phyloP scores from a whole-genome alignment of 129 eudicot species.

The Mikania micrantha region DNA sequence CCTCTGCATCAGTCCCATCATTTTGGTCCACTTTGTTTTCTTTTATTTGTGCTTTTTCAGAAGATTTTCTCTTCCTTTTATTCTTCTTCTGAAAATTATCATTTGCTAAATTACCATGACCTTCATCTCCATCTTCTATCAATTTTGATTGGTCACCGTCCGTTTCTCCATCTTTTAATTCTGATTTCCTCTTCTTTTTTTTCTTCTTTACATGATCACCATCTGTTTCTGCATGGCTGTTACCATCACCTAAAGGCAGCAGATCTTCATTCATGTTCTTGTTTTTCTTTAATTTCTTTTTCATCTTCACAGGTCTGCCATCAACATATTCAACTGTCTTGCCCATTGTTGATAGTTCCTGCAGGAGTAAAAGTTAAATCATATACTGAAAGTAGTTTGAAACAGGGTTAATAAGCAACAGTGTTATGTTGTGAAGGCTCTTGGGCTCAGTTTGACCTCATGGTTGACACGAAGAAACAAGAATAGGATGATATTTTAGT shows the following conservation, averaged over 20 bases:
- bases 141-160: background rate
- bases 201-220: background rate
- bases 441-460: too few species aligned
- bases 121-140: conserved; percentile 15
- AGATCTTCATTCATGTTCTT: conserved; percentile 12
- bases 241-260: conserved; percentile 2
- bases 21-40: background rate
- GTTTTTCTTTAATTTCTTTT: conserved; percentile 14
- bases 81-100: conserved; percentile 8
- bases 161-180: background rate
- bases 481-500: too few species aligned
- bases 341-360: conserved; percentile 17
- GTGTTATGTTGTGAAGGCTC: too few species aligned
- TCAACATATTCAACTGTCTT: conserved; percentile 11
- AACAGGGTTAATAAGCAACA: too few species aligned
- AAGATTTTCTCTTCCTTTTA: conserved; percentile 6
- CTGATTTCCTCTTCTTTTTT: conserved; percentile 3
- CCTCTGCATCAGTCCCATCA: background rate
- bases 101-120: conserved; percentile 8
- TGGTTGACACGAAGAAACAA: too few species aligned
- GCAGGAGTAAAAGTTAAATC: background rate
- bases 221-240: background rate
- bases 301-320: conserved; percentile 5
- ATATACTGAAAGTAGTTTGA: too few species aligned
- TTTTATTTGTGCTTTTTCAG: background rate